Percentiles rank a stretch among this genome's conserved stretches.
Conservation (phyloP, 1,139 yeast species). For the Suhomyces ambrosiae region DNA sequence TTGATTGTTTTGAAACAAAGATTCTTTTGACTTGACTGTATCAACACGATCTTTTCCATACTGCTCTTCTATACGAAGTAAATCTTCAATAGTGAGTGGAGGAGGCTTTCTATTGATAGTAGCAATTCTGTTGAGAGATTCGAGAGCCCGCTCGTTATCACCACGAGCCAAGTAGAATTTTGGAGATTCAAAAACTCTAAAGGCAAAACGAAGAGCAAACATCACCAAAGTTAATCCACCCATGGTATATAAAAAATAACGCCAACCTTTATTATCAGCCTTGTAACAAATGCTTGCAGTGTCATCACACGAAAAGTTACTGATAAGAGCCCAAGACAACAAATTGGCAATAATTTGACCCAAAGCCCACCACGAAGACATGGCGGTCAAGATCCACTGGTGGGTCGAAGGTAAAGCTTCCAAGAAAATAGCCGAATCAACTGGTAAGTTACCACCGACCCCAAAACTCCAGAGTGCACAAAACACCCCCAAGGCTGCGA, state of each 20-base stretch:
- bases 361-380: slow-evolving; percentile 49
- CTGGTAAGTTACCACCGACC: slow-evolving; percentile 49
- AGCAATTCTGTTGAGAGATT: slow-evolving; percentile 40
- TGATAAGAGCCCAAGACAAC: slow-evolving; percentile 43
- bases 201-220: slow-evolving; percentile 38
- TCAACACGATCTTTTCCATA: slow-evolving; percentile 15
- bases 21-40: slow-evolving; percentile 9
- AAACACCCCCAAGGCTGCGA: slow-evolving; percentile 43
- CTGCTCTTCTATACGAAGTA: slow-evolving; percentile 29
- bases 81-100: slow-evolving; percentile 34
- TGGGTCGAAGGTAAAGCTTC: slow-evolving; percentile 43
- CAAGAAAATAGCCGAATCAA: slow-evolving; percentile 46
- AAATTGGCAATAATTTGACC: slow-evolving; percentile 45
- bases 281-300: slow-evolving; percentile 27
- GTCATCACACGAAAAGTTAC: slow-evolving; percentile 40
- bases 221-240: slow-evolving; percentile 44
- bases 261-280: slow-evolving; percentile 46
- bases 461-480: slow-evolving; percentile 48
- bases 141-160: slow-evolving; percentile 38
- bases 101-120: slow-evolving; percentile 29
- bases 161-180: slow-evolving; percentile 43
- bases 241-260: slow-evolving; percentile 45
- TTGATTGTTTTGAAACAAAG: slow-evolving; percentile 18
- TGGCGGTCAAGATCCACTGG: slow-evolving; percentile 45
- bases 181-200: slow-evolving; percentile 45